Percentiles rank a stretch among this genome's conserved stretches.
These are phyloP conservation scores for Chytriomyces sp. DNA, from an alignment of 192 early-diverging fungal genomes.

Conservation along the genomic window DNA sequence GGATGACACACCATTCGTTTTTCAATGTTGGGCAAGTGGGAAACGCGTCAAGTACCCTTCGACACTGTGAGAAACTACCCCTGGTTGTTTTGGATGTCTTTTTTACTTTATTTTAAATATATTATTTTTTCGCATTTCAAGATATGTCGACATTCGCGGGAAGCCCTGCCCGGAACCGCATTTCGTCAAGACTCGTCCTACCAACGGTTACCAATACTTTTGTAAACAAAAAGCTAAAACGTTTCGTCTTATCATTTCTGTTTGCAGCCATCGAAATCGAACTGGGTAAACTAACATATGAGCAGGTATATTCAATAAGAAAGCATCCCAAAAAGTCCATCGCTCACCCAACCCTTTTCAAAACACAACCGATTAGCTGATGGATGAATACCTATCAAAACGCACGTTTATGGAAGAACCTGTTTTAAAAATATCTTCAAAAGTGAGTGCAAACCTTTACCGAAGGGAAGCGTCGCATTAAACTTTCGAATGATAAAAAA, in stretches of 20 bases:
- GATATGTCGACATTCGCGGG: conserved; percentile 29
- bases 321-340: background rate
- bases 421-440: background rate
- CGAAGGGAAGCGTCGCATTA: too few relatives aligned
- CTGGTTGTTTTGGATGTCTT: background rate
- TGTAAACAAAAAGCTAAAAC: background rate
- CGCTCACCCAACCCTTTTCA: background rate
- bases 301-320: conserved; percentile 33
- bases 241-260: conserved; percentile 28
- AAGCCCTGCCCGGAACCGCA: conserved; percentile 14
- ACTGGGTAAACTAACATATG: conserved; percentile 43
- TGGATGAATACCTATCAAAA: conserved; percentile 37
- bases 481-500: background rate
- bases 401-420: conserved; percentile 9
- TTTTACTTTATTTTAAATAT: too few relatives aligned
- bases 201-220: conserved; percentile 1
- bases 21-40: conserved; percentile 30
- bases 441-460: too few relatives aligned
- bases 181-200: conserved; percentile 6
- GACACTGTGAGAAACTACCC: conserved; percentile 47
- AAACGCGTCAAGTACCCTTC: conserved; percentile 49
- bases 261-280: conserved; percentile 43
- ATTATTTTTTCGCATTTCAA: background rate
- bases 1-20: conserved; percentile 27
- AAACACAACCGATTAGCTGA: background rate